These are phyloP conservation scores for Aspergillus bertholletiae DNA, from an alignment of 495 filamentous ascomycete genomes.

Conservation along the genomic window DNA sequence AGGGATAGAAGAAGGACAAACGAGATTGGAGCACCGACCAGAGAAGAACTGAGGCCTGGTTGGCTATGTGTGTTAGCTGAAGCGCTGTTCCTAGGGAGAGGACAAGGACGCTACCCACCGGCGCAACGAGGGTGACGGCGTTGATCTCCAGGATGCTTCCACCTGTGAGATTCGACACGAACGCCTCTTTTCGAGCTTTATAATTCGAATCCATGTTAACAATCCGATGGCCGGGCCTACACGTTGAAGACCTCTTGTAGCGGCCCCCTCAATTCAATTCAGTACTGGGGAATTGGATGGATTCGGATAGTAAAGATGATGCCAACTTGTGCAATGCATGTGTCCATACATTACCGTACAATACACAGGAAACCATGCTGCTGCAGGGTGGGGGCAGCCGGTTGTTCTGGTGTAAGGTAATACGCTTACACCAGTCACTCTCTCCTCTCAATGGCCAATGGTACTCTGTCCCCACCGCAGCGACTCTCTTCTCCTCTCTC, in stretches of 20 bases:
- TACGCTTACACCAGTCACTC: not conserved
- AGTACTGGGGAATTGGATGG: too few relatives aligned
- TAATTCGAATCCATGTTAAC: slow-evolving; percentile 59
- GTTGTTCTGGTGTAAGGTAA: not conserved
- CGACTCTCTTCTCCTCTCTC: not conserved
- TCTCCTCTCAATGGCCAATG: not conserved
- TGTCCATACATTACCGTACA: not conserved
- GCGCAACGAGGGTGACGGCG: slow-evolving; percentile 73
- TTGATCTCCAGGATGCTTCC: slow-evolving; percentile 84
- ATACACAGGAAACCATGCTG: not conserved
- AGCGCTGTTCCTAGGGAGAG: not conserved
- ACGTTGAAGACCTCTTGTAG: not conserved
- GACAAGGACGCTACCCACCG: slow-evolving; percentile 53
- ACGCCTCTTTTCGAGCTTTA: slow-evolving; percentile 90
- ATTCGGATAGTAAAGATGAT: too few relatives aligned
- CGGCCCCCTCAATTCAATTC: too few relatives aligned
- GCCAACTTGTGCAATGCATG: not conserved
- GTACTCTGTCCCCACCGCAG: not conserved
- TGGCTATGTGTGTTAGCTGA: not conserved
- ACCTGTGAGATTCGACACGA: slow-evolving; percentile 89
- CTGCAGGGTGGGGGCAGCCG: too few relatives aligned
- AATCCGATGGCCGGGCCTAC: not conserved
- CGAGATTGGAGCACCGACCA: slow-evolving; percentile 89
- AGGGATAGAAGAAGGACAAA: slow-evolving; percentile 78
- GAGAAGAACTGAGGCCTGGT: slow-evolving; percentile 72